These are phyloP conservation scores for Boletus sp. DNA, from an alignment of 1,284 basidiomycete genomes.

Conservation along the genomic window DNA sequence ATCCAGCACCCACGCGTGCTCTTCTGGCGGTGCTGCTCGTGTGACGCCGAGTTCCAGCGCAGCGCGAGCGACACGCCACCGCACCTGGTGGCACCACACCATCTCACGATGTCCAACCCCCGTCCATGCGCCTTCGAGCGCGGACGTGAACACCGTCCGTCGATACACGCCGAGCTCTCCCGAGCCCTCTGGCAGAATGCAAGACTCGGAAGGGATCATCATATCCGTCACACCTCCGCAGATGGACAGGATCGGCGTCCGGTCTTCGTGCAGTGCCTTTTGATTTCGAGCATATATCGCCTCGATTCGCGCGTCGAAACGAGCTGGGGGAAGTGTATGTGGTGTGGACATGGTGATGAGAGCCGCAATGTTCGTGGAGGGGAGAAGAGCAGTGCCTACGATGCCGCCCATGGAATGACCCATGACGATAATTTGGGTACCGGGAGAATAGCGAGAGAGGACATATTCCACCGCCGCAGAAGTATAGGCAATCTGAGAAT, in stretches of 20 bases:
- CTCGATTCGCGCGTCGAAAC: slow-evolving; percentile 81
- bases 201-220: slow-evolving; percentile 91
- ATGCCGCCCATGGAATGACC: slow-evolving; percentile 99
- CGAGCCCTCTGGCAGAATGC: slow-evolving; percentile 51
- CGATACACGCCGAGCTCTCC: slow-evolving; percentile 39
- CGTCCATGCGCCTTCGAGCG: slow-evolving; percentile 88
- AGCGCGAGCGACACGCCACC: slow-evolving; percentile 80
- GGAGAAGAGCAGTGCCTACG: slow-evolving; percentile 74
- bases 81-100: slow-evolving; percentile 98
- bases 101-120: slow-evolving; percentile 95
- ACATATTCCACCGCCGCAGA: slow-evolving; percentile 74
- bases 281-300: slow-evolving; percentile 57
- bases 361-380: slow-evolving; percentile 62
- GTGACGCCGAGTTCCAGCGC: slow-evolving; percentile 63
- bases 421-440: slow-evolving; percentile 69
- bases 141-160: slow-evolving; percentile 81
- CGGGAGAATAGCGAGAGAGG: slow-evolving; percentile 66
- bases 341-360: slow-evolving; percentile 96
- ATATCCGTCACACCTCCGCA: slow-evolving; percentile 92
- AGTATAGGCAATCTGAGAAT: slow-evolving; percentile 80
- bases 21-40: slow-evolving; percentile 15
- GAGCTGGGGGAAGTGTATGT: slow-evolving; percentile 82
- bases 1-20: slow-evolving; percentile 45
- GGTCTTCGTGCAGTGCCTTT: slow-evolving; percentile 35
- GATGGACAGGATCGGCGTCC: slow-evolving; percentile 75